Conservation (phyloP, 371 early-diverging fungal species). For the Rhizopus delemar region DNA sequence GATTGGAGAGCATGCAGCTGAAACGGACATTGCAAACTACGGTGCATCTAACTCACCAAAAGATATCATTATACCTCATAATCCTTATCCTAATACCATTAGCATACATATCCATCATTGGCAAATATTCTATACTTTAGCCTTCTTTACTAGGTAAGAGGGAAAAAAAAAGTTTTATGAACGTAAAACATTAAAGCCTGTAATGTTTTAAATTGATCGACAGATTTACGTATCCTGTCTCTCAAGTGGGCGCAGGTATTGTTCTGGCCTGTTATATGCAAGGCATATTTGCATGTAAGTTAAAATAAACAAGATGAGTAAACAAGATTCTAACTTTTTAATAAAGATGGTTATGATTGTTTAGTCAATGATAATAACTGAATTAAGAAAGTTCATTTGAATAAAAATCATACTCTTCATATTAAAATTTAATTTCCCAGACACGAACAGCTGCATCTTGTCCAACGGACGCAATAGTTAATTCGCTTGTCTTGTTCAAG, state of each 20-base stretch:
- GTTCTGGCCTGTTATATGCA: conserved; percentile 79
- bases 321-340: not conserved
- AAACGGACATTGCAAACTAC: not conserved
- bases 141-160: conserved; percentile 69
- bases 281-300: conserved; percentile 63
- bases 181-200: not conserved
- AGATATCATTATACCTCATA: conserved; percentile 7
- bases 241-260: conserved; percentile 75
- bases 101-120: conserved; percentile 81
- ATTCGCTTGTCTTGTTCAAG: conserved; percentile 53
- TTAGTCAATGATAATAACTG: conserved; percentile 35
- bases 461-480: conserved; percentile 69
- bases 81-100: conserved; percentile 23
- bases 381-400: not conserved
- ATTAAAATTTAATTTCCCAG: conserved; percentile 52
- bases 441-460: conserved; percentile 84
- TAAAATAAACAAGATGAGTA: not conserved
- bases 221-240: conserved; percentile 71
- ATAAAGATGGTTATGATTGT: conserved; percentile 42
- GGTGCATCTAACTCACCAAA: conserved; percentile 5
- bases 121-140: conserved; percentile 84
- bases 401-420: too few species aligned
- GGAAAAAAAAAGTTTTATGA: too few species aligned
- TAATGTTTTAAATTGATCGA: not conserved
- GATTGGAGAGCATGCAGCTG: not conserved